Conservation (phyloP, 129 eudicot species). For the Smallanthus sonchifolius region DNA sequence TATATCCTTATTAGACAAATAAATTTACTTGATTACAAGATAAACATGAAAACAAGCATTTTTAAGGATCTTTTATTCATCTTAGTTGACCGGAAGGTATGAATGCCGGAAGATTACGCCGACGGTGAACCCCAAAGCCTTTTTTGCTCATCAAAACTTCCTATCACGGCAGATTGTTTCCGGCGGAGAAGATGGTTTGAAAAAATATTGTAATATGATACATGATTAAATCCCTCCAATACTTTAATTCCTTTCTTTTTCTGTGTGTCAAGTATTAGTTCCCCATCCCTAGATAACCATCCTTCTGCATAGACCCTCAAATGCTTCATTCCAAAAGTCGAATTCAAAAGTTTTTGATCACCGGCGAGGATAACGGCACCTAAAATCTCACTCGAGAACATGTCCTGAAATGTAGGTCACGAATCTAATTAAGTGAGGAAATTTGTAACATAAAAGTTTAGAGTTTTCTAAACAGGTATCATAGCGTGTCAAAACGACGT, state of each 20-base stretch:
- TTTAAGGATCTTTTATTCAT: not conserved
- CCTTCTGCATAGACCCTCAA: conserved; percentile 54
- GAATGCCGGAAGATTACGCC: not conserved
- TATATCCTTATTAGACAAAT: no score
- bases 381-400: conserved; percentile 65
- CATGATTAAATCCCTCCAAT: conserved; percentile 39
- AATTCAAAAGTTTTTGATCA: conserved; percentile 30
- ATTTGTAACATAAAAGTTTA: not conserved
- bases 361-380: conserved; percentile 58
- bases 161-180: conserved; percentile 67
- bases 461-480: not conserved
- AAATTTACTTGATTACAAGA: no score
- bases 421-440: not conserved
- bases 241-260: conserved; percentile 41
- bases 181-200: conserved; percentile 39
- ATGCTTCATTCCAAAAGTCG: conserved; percentile 25
- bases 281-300: conserved; percentile 51
- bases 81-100: not conserved
- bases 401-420: conserved; percentile 43
- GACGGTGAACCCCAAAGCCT: conserved; percentile 44
- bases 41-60: not conserved
- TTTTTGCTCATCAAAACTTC: conserved; percentile 66
- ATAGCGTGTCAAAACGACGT: not conserved
- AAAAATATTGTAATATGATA: conserved; percentile 43
- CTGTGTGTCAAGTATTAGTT: conserved; percentile 36